Evolutionary conservation across 176 grass and related monocot genomes (phyloP).

Genomic region (Carex pumila): DNA sequence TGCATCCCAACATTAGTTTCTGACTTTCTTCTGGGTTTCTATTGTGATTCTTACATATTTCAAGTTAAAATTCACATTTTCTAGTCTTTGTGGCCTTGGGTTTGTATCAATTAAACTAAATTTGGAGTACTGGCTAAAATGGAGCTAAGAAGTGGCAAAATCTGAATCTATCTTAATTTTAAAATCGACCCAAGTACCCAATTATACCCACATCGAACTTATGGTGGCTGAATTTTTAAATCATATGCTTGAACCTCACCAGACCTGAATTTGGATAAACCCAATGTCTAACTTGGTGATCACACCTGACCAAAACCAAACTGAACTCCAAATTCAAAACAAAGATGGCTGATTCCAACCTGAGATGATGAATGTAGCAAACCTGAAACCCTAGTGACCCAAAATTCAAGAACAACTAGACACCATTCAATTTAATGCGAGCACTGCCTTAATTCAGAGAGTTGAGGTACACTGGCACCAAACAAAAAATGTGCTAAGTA

Average conservation of each 20-base stretch:
- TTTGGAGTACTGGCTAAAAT: not conserved
- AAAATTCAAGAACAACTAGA: not conserved
- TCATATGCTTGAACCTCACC: not conserved
- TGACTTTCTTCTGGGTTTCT: not conserved
- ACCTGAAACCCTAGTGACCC: not conserved
- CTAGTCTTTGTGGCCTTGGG: not conserved
- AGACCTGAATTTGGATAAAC: not conserved
- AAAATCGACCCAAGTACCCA: not conserved
- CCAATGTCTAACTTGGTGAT: not conserved
- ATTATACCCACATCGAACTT: not conserved
- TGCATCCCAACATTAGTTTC: not conserved
- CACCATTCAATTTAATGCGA: not conserved
- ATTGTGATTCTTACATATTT: not conserved
- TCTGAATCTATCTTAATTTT: not conserved
- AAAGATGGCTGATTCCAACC: not conserved
- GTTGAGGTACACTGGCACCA: not conserved
- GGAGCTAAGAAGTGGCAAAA: not conserved
- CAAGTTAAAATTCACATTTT: not conserved
- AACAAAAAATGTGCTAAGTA: not conserved
- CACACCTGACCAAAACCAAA: not conserved
- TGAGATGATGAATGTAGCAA: not conserved
- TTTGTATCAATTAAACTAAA: not conserved
- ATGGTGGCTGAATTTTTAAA: not conserved
- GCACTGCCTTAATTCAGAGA: not conserved
- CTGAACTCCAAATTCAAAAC: not conserved